Conservation (phyloP, 108 stramenopile genomes). For the Conticribra weissflogii region DNA sequence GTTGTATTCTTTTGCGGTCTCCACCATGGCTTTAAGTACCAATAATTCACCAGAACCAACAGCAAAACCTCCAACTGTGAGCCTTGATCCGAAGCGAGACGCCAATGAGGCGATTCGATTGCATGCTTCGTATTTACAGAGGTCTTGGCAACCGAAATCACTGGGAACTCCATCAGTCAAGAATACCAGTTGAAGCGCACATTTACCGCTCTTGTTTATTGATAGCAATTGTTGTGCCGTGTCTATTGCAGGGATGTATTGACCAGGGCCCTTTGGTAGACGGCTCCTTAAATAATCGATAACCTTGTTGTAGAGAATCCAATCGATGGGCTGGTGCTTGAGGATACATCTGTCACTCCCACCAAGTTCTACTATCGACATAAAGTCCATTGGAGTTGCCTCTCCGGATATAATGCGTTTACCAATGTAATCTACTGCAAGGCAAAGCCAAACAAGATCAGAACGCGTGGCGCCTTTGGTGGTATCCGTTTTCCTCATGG, state of each 20-base stretch:
- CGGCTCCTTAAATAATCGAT: slow-evolving; percentile 36
- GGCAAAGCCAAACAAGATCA: slow-evolving; percentile 52
- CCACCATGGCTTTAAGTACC: slow-evolving; percentile 27
- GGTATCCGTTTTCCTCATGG: slow-evolving; percentile 52
- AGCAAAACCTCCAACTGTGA: slow-evolving; percentile 53
- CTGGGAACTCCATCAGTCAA: slow-evolving; percentile 58
- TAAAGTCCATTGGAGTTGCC: slow-evolving; percentile 33
- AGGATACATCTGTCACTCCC: slow-evolving; percentile 11
- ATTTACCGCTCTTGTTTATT: slow-evolving; percentile 27
- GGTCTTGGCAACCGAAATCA: slow-evolving; percentile 18
- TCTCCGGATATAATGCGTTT: slow-evolving; percentile 40
- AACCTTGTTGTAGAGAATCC: slow-evolving; percentile 52
- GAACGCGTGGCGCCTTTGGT: slow-evolving; percentile 45
- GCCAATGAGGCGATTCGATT: slow-evolving; percentile 47
- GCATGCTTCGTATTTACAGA: slow-evolving; percentile 16
- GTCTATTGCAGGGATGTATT: slow-evolving; percentile 53
- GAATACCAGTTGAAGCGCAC: slow-evolving; percentile 51
- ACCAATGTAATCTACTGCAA: slow-evolving; percentile 55
- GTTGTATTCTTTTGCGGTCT: slow-evolving; percentile 41
- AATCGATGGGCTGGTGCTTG: slow-evolving; percentile 44
- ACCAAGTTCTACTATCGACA: slow-evolving; percentile 48
- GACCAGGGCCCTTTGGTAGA: slow-evolving; percentile 31
- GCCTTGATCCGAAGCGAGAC: slow-evolving; percentile 46
- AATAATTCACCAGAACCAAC: slow-evolving; percentile 30
- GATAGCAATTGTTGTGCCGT: slow-evolving; percentile 38